phyloP scores from a whole-genome alignment of 805 yeast genomes.

The Metschnikowia borealis region DNA sequence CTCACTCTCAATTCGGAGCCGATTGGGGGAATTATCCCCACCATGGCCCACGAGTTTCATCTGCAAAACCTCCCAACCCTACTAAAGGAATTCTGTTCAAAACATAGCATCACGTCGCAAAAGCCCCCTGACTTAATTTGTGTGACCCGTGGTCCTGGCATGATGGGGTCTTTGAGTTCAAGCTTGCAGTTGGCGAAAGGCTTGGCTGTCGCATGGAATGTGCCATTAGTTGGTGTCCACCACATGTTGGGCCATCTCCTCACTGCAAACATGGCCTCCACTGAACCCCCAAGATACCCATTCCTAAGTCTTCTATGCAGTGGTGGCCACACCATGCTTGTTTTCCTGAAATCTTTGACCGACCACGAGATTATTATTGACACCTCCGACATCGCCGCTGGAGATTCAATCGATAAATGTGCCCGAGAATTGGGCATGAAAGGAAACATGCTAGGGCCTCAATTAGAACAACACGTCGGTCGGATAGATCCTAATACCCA shows the following conservation, averaged over 20 bases:
- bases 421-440: constrained; percentile 76
- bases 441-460: constrained; percentile 86
- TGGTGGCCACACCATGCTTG: constrained; percentile 94
- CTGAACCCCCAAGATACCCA: constrained; percentile 41
- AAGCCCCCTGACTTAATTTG: constrained; percentile 69
- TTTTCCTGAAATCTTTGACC: constrained; percentile 53
- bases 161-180: constrained; percentile 82
- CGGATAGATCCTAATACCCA: constrained; percentile 24
- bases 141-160: constrained; percentile 95
- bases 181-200: constrained; percentile 88
- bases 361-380: constrained; percentile 72
- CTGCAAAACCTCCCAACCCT: constrained; percentile 52
- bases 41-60: constrained; percentile 79
- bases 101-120: constrained; percentile 25
- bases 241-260: constrained; percentile 94
- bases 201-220: constrained; percentile 67
- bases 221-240: constrained; percentile 84
- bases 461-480: constrained; percentile 57
- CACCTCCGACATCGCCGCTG: constrained; percentile 85
- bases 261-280: constrained; percentile 31
- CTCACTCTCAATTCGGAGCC: constrained; percentile 60
- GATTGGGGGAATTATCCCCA: constrained; percentile 86
- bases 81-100: constrained; percentile 42
- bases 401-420: constrained; percentile 91
- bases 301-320: constrained; percentile 75